Conservation (phyloP, 257 asterid species). For the Echium plantagineum region DNA sequence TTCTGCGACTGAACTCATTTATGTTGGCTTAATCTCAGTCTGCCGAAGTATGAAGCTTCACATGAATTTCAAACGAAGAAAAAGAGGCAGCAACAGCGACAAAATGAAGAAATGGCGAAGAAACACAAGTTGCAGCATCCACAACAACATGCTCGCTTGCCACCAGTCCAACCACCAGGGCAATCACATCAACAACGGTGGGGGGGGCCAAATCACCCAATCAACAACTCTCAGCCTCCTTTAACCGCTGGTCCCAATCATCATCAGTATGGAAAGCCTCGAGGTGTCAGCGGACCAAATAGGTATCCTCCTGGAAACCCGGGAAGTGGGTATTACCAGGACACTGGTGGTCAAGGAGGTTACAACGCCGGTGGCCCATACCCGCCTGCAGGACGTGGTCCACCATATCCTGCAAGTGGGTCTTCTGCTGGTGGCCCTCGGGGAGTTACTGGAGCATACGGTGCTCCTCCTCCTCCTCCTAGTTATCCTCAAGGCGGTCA, state of each 20-base stretch:
- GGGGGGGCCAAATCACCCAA: slow-evolving; percentile 11
- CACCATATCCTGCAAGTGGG: slow-evolving; percentile 47
- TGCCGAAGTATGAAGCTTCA: slow-evolving; percentile 86
- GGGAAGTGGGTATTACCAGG: slow-evolving; percentile 58
- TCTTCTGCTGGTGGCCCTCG: slow-evolving; percentile 50
- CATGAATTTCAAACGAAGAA: slow-evolving; percentile 98
- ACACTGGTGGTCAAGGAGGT: slow-evolving; percentile 67
- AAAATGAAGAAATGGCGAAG: slow-evolving; percentile 78
- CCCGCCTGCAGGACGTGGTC: slow-evolving; percentile 65
- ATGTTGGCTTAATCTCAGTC: slow-evolving; percentile 24
- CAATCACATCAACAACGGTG: slow-evolving; percentile 35
- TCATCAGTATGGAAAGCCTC: slow-evolving; percentile 72
- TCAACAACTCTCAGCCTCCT: slow-evolving; percentile 49
- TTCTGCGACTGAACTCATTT: not conserved
- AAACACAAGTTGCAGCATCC: slow-evolving; percentile 71
- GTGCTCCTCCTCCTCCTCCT: slow-evolving; percentile 32
- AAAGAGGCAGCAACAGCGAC: slow-evolving; percentile 82
- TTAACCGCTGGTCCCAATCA: slow-evolving; percentile 48
- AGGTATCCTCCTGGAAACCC: slow-evolving; percentile 63
- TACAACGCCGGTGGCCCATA: slow-evolving; percentile 41
- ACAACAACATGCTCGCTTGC: slow-evolving; percentile 70
- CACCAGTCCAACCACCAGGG: slow-evolving; percentile 73
- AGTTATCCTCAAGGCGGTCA: slow-evolving; percentile 61
- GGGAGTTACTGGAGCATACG: slow-evolving; percentile 53
- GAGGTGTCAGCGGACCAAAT: slow-evolving; percentile 65